Evolutionary conservation across 1,284 basidiomycete species (phyloP).

Genomic region (Boletellus deceptivus): DNA sequence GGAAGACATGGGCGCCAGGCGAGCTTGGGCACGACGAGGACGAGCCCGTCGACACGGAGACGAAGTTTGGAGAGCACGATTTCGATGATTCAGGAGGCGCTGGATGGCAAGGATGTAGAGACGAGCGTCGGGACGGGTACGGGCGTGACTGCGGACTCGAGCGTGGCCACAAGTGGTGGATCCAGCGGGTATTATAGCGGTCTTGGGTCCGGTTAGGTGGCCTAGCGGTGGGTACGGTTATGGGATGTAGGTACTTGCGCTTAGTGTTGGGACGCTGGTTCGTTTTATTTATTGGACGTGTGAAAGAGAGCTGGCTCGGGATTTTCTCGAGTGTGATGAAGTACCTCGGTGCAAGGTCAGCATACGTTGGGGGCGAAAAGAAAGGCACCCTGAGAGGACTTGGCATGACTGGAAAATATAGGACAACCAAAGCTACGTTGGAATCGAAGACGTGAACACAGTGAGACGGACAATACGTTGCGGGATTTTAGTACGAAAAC

Average conservation of each 20-base stretch:
- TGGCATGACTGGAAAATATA: too few species aligned
- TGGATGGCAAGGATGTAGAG: constrained; percentile 60
- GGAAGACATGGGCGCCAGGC: constrained; percentile 85
- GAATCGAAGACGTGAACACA: too few species aligned
- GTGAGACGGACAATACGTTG: too few species aligned
- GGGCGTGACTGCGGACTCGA: not conserved
- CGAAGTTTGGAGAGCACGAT: constrained; percentile 95
- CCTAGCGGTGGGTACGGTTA: not conserved
- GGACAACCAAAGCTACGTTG: too few species aligned
- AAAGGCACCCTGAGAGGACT: too few species aligned
- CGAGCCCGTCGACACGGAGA: constrained; percentile 89
- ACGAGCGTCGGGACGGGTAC: not conserved
- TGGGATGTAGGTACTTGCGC: not conserved
- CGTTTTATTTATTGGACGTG: not conserved
- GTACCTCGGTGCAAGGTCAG: too few species aligned
- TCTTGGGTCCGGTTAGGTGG: not conserved
- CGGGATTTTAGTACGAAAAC: too few species aligned
- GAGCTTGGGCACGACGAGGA: constrained; percentile 95
- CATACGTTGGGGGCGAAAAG: too few species aligned
- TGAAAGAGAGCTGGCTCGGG: too few species aligned
- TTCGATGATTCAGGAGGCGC: constrained; percentile 88
- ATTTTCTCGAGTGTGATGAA: too few species aligned
- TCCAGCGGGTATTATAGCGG: not conserved
- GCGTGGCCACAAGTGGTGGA: not conserved
- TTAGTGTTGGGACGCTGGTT: not conserved